phyloP scores from a whole-genome alignment of 106 monocot genomes.

The Amphibolis antarctica region DNA sequence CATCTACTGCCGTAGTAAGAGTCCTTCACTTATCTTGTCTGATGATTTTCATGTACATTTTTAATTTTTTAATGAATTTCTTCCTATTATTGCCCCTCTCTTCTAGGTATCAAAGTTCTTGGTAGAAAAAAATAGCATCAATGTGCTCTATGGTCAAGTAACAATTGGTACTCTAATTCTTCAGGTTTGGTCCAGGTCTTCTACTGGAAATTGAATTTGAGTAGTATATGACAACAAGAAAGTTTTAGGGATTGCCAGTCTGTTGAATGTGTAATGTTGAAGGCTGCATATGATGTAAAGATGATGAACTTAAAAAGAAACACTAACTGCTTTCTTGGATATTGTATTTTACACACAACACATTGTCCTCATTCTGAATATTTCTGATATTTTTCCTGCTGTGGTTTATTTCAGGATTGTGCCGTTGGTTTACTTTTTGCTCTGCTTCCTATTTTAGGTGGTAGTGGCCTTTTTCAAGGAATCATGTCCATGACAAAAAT shows the following conservation, averaged over 20 bases:
- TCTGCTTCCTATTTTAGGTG: conserved; percentile 87
- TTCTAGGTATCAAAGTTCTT: conserved; percentile 91
- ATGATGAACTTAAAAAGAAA: too few relatives aligned
- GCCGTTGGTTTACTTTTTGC: conserved; percentile 96
- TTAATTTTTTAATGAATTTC: background rate
- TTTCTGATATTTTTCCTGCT: background rate
- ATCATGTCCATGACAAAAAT: conserved; percentile 82
- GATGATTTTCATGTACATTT: background rate
- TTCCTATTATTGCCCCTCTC: background rate
- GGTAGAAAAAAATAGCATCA: conserved; percentile 62
- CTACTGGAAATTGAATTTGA: background rate
- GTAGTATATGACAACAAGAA: background rate
- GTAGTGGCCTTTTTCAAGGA: conserved; percentile 69
- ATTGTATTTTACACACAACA: background rate
- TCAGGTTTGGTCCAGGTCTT: conserved; percentile 46
- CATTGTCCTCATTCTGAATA: background rate
- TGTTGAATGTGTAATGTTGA: background rate
- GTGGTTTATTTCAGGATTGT: conserved; percentile 69
- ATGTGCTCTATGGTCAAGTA: conserved; percentile 82
- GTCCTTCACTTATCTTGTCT: conserved; percentile 1
- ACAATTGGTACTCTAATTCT: conserved; percentile 97
- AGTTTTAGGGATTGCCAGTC: background rate
- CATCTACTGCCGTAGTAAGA: conserved; percentile 92
- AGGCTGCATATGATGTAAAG: background rate
- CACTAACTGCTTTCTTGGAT: too few relatives aligned